Evolutionary conservation across 805 yeast genomes (phyloP), one percentile per base, ranked within the genome.

Genomic region (Hanseniaspora taiwanica): DNA sequence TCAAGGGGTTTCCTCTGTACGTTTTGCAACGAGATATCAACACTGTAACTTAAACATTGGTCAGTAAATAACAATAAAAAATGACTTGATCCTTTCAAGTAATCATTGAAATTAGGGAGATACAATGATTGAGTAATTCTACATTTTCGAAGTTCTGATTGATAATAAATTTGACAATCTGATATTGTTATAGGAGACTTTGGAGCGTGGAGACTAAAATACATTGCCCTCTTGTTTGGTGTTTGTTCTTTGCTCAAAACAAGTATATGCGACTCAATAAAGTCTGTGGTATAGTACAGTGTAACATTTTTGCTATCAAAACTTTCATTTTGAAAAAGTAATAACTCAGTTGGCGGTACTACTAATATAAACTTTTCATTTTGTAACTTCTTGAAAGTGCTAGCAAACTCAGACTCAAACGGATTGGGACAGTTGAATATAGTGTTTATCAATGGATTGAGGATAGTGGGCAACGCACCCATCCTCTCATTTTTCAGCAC

Each of bases 401-500:
- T 65, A 42, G 65, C 69, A 38, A 68, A 59, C 13, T 76, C 68
- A 0, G 69, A 62, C n/a, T 56, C 58, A 6, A 55, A 44, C 2
- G 75, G 74, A 42, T 60, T 63, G 0, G 81, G 78, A 48, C 79
- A 75, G 59, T 79, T 77, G 63, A 81, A 79, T 6, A 81, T 56
- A 29, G 76, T 67, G 54, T 80, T 76, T 24, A 81, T 60, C 27
- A 78, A 60, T 7, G 87, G 85, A 49, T 81, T 79, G 42, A 69
- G 58, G 40, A 78, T 59, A 35, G 66, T 53, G 2, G 83, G 82
- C 27, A 72, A 62, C 48, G 71, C 72, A 34, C 6, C 6, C 21
- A 18, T 13, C 19, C 23, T 18, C 13, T 5, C 34, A 31, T 31
- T 31, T 9, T n/a, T n/a, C n/a, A n/a, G n/a, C n/a, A n/a, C n/a